These are phyloP conservation scores for Perkinsus olseni DNA, from an alignment of 169 alveolate species.

Conservation along the genomic window DNA sequence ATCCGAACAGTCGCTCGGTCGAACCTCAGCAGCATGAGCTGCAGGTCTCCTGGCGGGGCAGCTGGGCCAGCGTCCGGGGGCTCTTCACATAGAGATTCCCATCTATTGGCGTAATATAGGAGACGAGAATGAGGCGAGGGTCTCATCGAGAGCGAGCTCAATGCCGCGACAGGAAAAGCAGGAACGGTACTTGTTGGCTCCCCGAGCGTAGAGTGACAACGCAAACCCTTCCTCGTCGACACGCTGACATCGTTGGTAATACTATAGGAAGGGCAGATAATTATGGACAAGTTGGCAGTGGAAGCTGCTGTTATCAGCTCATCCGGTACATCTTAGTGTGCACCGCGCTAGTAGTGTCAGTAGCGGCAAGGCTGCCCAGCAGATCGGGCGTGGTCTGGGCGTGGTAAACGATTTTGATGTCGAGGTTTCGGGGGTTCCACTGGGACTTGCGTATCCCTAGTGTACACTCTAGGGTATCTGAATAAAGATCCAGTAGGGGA, in stretches of 20 bases:
- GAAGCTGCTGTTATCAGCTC: too few species aligned
- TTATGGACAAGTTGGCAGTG: neutral
- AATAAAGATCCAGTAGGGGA: neutral
- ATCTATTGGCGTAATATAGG: too few species aligned
- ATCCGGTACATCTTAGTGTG: too few species aligned
- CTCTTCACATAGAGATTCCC: neutral
- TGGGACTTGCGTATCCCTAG: constrained; percentile 67
- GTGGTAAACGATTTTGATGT: constrained; percentile 60
- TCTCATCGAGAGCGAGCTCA: too few species aligned
- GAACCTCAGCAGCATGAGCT: neutral
- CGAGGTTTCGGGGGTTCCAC: constrained; percentile 70
- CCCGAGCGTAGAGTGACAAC: neutral
- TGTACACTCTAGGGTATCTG: constrained; percentile 58
- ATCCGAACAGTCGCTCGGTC: neutral
- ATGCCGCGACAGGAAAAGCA: neutral
- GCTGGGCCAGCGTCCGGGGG: neutral
- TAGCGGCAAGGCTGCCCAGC: too few species aligned
- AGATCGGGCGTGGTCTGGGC: constrained; percentile 6
- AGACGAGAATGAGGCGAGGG: too few species aligned
- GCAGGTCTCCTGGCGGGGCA: neutral
- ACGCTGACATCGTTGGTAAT: neutral
- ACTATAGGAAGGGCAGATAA: neutral
- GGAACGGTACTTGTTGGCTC: neutral
- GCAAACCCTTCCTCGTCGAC: neutral
- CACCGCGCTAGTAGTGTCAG: too few species aligned